Conservation (phyloP, 78 protist genomes). For the Trichosphaerium sp. region DNA sequence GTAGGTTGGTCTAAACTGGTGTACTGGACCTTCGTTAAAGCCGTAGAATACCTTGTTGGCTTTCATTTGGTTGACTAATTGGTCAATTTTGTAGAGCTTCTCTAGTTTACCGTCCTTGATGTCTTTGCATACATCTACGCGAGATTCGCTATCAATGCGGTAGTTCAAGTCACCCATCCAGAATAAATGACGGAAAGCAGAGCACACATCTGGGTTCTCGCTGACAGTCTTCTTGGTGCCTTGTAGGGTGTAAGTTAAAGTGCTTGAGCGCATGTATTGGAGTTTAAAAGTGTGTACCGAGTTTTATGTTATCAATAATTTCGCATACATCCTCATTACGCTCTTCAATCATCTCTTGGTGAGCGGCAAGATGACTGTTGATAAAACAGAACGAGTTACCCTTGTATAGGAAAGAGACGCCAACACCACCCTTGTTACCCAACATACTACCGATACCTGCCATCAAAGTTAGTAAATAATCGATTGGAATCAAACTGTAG, state of each 20-base stretch:
- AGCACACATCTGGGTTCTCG: conserved; percentile 2
- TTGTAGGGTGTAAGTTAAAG: not conserved
- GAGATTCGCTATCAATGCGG: conserved; percentile 50
- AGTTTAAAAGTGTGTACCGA: too few relatives aligned
- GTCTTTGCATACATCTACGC: conserved; percentile 16
- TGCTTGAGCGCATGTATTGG: too few relatives aligned
- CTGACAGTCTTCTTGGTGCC: too few relatives aligned
- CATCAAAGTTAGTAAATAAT: too few relatives aligned
- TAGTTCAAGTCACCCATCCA: conserved; percentile 86
- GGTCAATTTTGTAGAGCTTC: conserved; percentile 38
- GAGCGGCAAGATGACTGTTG: conserved; percentile 70
- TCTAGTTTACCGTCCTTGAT: not conserved
- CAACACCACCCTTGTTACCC: conserved; percentile 85
- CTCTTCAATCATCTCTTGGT: conserved; percentile 17
- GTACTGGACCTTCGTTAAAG: conserved; percentile 13
- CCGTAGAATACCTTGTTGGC: conserved; percentile 34
- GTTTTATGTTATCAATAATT: conserved; percentile 16
- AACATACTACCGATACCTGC: conserved; percentile 17
- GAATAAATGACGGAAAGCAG: conserved; percentile 60
- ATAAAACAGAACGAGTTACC: conserved; percentile 57
- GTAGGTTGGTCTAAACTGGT: conserved; percentile 63
- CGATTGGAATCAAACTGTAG: too few relatives aligned
- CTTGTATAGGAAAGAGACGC: conserved; percentile 15
- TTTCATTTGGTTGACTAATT: conserved; percentile 18
- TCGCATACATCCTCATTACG: conserved; percentile 54